Evolutionary conservation across 208 protist species (phyloP), one percentile per base, ranked within the genome.

Genomic region (Leishmania aethiopica): DNA sequence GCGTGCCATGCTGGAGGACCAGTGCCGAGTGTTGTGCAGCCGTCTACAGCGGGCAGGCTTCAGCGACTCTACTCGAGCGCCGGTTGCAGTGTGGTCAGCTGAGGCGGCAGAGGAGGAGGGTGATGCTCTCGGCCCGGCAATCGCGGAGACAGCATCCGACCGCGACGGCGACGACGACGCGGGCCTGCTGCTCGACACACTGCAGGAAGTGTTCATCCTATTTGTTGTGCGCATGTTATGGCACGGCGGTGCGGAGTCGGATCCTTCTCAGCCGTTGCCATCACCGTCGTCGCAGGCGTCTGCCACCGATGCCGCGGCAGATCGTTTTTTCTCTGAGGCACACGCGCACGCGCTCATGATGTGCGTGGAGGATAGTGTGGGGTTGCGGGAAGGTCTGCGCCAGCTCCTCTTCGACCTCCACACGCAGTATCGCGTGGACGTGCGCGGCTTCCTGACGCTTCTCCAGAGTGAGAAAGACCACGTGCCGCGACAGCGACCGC

Each of bases 391-490:
- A 32, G 60, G 42, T n/a, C n/a, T 80, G 62, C 55, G 77, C 22
- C 60, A 72, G 40, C 55, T 22, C 32, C 77, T 80, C 25, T 47
- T 72, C 32, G 45, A 53, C 22, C 77, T 80, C 11, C 77, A 80
- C 60, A 73, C 59, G 45, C 40, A 66, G 49, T 57, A 80, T 66
- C 45, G 77, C 45, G 47, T 80, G 77, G 64, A 80, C 28, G 77
- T 70, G 64, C 13, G 11, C 17, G 19, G 47, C 62, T 59, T 80
- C 35, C 77, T 80, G 32, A 57, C 64, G 64, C 25, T 35, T 47
- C 57, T 80, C 53, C 60, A 32, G 35, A 25, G 19, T 17, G 51
- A 57, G 5, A 10, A 42, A 55, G 32, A 28, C 35, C 32, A 28
- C 32, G 40, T n/a, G 17, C 19, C 73, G 25, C 53, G 3, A 25